Percentiles rank a stretch among this genome's conserved stretches.
Conservation (phyloP, 257 asterid genomes). For the Salvia rosmarinus region DNA sequence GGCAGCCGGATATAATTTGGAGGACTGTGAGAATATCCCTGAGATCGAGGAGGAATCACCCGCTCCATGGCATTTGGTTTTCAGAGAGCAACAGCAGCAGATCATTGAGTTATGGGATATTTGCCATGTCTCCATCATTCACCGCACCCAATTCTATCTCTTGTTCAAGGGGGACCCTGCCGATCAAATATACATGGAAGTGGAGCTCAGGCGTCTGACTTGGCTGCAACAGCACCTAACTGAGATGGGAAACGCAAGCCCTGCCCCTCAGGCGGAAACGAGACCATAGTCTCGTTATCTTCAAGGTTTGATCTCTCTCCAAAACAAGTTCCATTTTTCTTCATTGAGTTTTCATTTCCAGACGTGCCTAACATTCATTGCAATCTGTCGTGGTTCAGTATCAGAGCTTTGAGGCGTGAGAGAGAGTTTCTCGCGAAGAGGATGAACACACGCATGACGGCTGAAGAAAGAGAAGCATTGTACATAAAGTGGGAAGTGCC, state of each 20-base stretch:
- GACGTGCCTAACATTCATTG: not conserved
- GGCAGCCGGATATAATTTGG: constrained; percentile 80
- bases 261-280: constrained; percentile 68
- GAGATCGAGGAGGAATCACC: constrained; percentile 76
- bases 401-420: constrained; percentile 78
- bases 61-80: constrained; percentile 68
- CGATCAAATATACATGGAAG: constrained; percentile 90
- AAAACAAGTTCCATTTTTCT: not conserved
- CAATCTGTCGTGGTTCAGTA: constrained; percentile 43
- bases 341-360: not conserved
- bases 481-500: constrained; percentile 93
- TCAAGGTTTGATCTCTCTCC: constrained; percentile 60
- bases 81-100: constrained; percentile 80
- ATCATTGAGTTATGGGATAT: constrained; percentile 90
- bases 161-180: constrained; percentile 87
- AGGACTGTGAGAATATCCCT: constrained; percentile 50
- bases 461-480: constrained; percentile 76
- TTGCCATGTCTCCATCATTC: constrained; percentile 87
- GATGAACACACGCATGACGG: constrained; percentile 65
- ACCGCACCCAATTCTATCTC: constrained; percentile 85
- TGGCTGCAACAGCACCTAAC: constrained; percentile 88
- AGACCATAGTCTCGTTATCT: constrained; percentile 70
- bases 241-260: constrained; percentile 81
- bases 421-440: constrained; percentile 89
- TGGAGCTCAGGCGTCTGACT: constrained; percentile 84